Percentiles rank a stretch among this genome's conserved stretches.
These are phyloP conservation scores for Sphaerulina musiva DNA, from an alignment of 2,329 filamentous ascomycete species.

Conservation along the genomic window DNA sequence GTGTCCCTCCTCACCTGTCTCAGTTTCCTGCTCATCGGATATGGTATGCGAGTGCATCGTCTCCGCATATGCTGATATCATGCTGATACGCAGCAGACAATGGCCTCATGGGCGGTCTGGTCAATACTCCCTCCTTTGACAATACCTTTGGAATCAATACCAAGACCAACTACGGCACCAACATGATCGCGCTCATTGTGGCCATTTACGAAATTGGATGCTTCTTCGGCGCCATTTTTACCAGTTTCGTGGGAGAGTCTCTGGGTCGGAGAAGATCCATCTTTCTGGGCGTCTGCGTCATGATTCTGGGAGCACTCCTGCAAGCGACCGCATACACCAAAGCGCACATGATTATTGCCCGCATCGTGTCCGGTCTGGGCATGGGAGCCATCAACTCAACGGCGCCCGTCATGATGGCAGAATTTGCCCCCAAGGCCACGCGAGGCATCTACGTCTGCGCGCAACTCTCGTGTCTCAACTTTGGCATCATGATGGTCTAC, in stretches of 20 bases:
- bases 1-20: conserved; percentile 43
- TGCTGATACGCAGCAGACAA: conserved; percentile 23
- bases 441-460: conserved; percentile 40
- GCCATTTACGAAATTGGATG: conserved; percentile 42
- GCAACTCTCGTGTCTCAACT: conserved; percentile 45
- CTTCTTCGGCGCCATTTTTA: conserved; percentile 38
- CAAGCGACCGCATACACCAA: conserved; percentile 38
- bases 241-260: conserved; percentile 39
- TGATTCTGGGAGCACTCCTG: conserved; percentile 40
- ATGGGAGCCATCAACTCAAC: conserved; percentile 44
- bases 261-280: conserved; percentile 43
- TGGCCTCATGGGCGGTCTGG: conserved; percentile 28
- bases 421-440: conserved; percentile 34
- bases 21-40: conserved; percentile 46
- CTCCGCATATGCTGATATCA: neutral
- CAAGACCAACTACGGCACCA: conserved; percentile 30
- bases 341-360: conserved; percentile 40
- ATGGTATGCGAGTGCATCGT: conserved; percentile 10
- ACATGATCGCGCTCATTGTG: conserved; percentile 43
- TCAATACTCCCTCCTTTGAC: conserved; percentile 39
- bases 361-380: conserved; percentile 42
- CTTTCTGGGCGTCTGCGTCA: conserved; percentile 39
- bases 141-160: conserved; percentile 38
- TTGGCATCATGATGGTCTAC: conserved; percentile 43
- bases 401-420: conserved; percentile 41